phyloP scores from a whole-genome alignment of 2,329 filamentous ascomycete species.

The Sporothrix phasma region DNA sequence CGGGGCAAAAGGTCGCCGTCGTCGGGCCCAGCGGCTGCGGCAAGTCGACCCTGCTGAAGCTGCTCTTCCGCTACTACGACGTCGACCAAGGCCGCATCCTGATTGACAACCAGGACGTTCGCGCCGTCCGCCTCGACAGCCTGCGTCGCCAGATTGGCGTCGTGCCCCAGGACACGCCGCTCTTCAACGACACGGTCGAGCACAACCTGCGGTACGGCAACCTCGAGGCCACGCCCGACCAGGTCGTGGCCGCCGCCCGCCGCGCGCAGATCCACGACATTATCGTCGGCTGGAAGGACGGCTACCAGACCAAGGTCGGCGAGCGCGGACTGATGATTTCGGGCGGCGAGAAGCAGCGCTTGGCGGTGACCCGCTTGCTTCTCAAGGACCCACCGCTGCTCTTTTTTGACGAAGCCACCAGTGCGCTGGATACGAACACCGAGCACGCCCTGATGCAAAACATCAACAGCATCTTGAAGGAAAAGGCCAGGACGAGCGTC shows the following conservation, averaged over 20 bases:
- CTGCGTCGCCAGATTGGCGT: constrained; percentile 82
- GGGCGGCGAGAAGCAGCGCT: constrained; percentile 47
- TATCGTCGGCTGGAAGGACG: constrained; percentile 70
- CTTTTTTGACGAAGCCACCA: constrained; percentile 25
- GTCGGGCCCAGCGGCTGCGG: constrained; percentile 93
- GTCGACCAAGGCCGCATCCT: constrained; percentile 74
- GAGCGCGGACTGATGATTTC: constrained; percentile 30
- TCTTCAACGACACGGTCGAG: constrained; percentile 94
- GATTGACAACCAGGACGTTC: constrained; percentile 88
- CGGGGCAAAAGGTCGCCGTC: constrained; percentile 90
- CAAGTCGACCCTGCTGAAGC: constrained; percentile 83
- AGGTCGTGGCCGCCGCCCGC: constrained; percentile 67
- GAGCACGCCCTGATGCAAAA: constrained; percentile 83
- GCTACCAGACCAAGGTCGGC: constrained; percentile 83
- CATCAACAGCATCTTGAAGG: constrained; percentile 84
- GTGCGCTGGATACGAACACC: constrained; percentile 47
- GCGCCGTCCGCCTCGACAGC: constrained; percentile 70
- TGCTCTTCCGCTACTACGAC: constrained; percentile 93
- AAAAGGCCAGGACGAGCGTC: constrained; percentile 81
- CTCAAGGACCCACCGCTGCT: constrained; percentile 31
- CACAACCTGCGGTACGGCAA: constrained; percentile 93
- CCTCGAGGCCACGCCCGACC: constrained; percentile 58
- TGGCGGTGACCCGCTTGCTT: constrained; percentile 38
- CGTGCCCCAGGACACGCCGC: constrained; percentile 89
- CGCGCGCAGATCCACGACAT: constrained; percentile 79